Evolutionary conservation across 163 green algal genomes (phyloP).

Genomic region (Volvox carteri): DNA sequence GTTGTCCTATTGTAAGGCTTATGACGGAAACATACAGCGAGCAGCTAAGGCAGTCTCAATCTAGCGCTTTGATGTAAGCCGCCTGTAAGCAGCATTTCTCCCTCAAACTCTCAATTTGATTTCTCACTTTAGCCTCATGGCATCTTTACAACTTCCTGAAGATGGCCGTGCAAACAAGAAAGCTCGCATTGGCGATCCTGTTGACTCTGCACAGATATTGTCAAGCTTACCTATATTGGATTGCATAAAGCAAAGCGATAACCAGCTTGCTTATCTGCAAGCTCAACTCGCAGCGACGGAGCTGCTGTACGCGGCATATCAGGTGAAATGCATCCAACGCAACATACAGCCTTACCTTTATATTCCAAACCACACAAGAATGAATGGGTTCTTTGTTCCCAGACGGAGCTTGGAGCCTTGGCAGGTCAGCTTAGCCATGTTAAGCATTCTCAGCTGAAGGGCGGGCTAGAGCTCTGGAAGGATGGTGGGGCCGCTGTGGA

Average conservation of each 20-base stretch:
- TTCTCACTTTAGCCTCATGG: no score
- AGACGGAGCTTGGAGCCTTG: conserved; percentile 8
- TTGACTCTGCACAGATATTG: background rate
- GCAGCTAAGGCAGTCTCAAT: no score
- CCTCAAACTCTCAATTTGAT: no score
- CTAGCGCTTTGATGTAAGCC: no score
- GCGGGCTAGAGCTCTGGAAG: conserved; percentile 25
- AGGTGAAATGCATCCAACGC: background rate
- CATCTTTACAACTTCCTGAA: background rate
- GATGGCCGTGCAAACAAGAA: background rate
- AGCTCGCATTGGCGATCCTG: background rate
- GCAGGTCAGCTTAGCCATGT: background rate
- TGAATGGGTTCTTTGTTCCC: background rate
- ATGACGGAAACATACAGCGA: no score
- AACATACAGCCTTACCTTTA: no score
- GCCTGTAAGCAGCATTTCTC: no score
- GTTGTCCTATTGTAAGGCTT: no score
- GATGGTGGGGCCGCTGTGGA: background rate
- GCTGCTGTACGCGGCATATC: conserved; percentile 31
- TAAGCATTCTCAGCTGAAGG: background rate
- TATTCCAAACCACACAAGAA: no score
- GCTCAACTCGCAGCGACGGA: conserved; percentile 35
- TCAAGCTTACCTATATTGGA: background rate
- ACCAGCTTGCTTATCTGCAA: conserved; percentile 25
- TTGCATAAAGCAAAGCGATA: background rate